phyloP scores from a whole-genome alignment of 164 flowering plant genomes.

The Stephania yunnanensis region DNA sequence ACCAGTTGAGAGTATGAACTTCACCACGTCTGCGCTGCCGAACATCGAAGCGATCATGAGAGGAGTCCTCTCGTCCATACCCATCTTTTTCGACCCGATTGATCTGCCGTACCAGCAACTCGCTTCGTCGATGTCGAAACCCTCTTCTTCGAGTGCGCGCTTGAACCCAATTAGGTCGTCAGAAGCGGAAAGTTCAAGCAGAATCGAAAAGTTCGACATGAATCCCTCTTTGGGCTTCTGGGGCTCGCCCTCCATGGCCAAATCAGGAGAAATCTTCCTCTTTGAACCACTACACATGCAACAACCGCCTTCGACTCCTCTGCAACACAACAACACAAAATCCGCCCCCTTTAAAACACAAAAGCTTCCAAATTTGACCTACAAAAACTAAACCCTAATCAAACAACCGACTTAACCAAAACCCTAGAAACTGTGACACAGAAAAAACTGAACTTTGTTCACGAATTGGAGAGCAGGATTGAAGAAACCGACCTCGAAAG shows the following conservation, averaged over 20 bases:
- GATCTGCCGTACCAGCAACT: constrained; percentile 72
- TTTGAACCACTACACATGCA: constrained; percentile 42
- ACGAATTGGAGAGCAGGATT: neutral
- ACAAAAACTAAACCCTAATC: neutral
- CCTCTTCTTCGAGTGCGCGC: constrained; percentile 43
- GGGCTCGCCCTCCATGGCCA: constrained; percentile 36
- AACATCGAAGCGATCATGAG: constrained; percentile 73
- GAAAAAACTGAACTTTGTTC: neutral
- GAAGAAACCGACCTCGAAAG: neutral
- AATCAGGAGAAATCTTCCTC: constrained; percentile 22
- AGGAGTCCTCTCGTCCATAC: constrained; percentile 70
- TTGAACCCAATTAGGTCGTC: constrained; percentile 55
- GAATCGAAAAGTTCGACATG: constrained; percentile 24
- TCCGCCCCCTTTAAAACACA: neutral
- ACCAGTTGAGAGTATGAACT: constrained; percentile 41
- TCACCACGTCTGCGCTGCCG: constrained; percentile 58
- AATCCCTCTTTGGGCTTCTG: constrained; percentile 17
- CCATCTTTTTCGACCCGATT: constrained; percentile 72
- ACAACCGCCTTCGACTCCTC: neutral
- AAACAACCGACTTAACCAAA: neutral
- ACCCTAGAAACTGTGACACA: neutral
- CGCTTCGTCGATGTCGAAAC: constrained; percentile 42
- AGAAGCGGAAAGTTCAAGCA: constrained; percentile 72
- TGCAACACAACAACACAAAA: neutral
- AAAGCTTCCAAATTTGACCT: neutral